These are phyloP conservation scores for Clohesyomyces aquaticus DNA, from an alignment of 495 filamentous ascomycete genomes.

Conservation along the genomic window DNA sequence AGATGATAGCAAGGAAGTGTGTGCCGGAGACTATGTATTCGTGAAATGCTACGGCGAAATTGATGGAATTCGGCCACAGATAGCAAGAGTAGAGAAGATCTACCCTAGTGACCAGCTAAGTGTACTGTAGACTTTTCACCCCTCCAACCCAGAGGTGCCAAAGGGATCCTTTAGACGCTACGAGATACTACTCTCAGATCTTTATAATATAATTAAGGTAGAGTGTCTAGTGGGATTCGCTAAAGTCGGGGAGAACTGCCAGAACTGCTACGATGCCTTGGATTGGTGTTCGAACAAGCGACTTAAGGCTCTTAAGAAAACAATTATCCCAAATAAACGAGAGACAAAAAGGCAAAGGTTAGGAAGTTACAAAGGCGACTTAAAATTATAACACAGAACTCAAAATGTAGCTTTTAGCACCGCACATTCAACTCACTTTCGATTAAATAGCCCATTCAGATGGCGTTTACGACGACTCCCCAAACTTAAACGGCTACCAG, in stretches of 20 bases:
- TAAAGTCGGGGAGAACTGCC: not conserved
- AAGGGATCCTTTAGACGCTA: not conserved
- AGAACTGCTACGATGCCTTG: not conserved
- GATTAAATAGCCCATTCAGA: too few relatives aligned
- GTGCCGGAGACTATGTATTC: not conserved
- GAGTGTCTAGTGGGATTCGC: not conserved
- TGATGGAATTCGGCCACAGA: not conserved
- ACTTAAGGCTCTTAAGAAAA: conserved; percentile 1
- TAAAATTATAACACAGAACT: conserved; percentile 5
- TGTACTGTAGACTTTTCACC: not conserved
- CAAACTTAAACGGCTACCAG: too few relatives aligned
- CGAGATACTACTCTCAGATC: not conserved
- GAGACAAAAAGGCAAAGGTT: conserved; percentile 13
- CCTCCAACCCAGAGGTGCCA: not conserved
- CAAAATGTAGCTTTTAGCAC: too few relatives aligned
- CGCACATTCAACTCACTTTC: too few relatives aligned
- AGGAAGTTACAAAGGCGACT: conserved; percentile 10
- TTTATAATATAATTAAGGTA: not conserved
- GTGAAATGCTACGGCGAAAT: not conserved
- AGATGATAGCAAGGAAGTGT: not conserved
- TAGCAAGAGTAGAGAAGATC: not conserved
- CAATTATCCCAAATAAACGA: conserved; percentile 8
- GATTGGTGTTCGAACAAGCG: conserved; percentile 3
- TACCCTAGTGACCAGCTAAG: not conserved
- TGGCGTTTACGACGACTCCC: too few relatives aligned